Conservation (phyloP, 768 basidiomycete genomes). For the Termitomyces sp. region DNA sequence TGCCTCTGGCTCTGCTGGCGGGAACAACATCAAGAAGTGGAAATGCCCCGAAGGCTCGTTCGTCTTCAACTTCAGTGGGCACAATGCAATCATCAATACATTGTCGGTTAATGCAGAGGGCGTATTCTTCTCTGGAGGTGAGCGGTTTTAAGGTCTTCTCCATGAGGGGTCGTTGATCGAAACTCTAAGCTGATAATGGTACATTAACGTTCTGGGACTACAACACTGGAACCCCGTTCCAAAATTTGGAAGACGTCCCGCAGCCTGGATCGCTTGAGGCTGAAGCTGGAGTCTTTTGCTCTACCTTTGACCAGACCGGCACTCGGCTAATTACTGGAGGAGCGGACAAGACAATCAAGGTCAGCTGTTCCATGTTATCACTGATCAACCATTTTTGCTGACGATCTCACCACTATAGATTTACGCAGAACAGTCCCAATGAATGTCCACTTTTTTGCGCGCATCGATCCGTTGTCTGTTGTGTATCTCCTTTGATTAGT, state of each 20-base stretch:
- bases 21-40: slow-evolving; percentile 99
- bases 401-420: slow-evolving; percentile 27
- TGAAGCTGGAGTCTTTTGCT: slow-evolving; percentile 95
- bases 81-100: slow-evolving; percentile 97
- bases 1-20: slow-evolving; percentile 94
- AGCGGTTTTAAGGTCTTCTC: slow-evolving; percentile 18
- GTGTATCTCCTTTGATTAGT: slow-evolving; percentile 1
- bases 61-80: slow-evolving; percentile 94
- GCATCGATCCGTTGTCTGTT: slow-evolving; percentile 1
- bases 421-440: slow-evolving; percentile 71
- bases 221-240: slow-evolving; percentile 91
- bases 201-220: slow-evolving; percentile 94
- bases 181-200: slow-evolving; percentile 80
- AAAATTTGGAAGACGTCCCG: slow-evolving; percentile 88
- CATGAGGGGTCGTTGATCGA: background rate
- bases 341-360: slow-evolving; percentile 99
- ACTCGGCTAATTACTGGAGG: slow-evolving; percentile 93
- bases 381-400: slow-evolving; percentile 1
- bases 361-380: slow-evolving; percentile 26
- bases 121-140: slow-evolving; percentile 95
- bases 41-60: slow-evolving; percentile 96
- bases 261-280: slow-evolving; percentile 98
- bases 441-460: slow-evolving; percentile 9
- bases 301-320: slow-evolving; percentile 94
- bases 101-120: slow-evolving; percentile 92